phyloP scores from a whole-genome alignment of 139 green algal species.

The Parachlorella kessleri region DNA sequence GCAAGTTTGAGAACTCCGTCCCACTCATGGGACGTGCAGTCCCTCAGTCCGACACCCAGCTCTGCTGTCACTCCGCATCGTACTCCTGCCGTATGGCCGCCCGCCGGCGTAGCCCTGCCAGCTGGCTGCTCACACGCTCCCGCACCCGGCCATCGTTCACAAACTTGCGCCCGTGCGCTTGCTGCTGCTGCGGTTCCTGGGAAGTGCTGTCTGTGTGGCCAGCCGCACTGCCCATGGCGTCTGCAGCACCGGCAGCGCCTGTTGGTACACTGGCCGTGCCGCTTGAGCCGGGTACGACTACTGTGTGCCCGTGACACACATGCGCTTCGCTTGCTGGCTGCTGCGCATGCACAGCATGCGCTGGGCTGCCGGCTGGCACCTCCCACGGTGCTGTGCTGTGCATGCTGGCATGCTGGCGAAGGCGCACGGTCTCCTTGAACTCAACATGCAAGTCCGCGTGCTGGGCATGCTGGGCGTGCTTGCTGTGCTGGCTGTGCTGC shows the following conservation, averaged over 20 bases:
- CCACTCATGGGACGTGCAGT: too few species aligned
- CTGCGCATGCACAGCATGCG: neutral
- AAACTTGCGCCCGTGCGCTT: slow-evolving; percentile 15
- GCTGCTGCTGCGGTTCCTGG: neutral
- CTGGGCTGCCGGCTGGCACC: neutral
- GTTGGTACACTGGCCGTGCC: too few species aligned
- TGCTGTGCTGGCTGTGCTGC: too few species aligned
- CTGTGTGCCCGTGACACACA: neutral
- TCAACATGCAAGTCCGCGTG: neutral
- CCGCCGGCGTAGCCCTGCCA: slow-evolving; percentile 20
- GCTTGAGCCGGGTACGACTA: too few species aligned
- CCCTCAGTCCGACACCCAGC: too few species aligned
- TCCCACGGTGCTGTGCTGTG: too few species aligned
- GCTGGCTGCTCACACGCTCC: slow-evolving; percentile 19
- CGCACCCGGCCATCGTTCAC: slow-evolving; percentile 9
- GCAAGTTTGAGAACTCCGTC: too few species aligned
- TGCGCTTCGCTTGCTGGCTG: neutral
- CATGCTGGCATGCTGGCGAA: neutral
- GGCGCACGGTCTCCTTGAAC: neutral
- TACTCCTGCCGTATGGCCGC: slow-evolving; percentile 19
- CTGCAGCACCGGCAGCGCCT: too few species aligned
- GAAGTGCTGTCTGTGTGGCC: neutral
- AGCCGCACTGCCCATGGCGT: neutral
- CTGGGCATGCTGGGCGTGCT: neutral
- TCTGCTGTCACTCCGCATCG: too few species aligned